Evolutionary conservation across 176 grass and related monocot species (phyloP).

Genomic region (Miscanthus lutarioriparius): DNA sequence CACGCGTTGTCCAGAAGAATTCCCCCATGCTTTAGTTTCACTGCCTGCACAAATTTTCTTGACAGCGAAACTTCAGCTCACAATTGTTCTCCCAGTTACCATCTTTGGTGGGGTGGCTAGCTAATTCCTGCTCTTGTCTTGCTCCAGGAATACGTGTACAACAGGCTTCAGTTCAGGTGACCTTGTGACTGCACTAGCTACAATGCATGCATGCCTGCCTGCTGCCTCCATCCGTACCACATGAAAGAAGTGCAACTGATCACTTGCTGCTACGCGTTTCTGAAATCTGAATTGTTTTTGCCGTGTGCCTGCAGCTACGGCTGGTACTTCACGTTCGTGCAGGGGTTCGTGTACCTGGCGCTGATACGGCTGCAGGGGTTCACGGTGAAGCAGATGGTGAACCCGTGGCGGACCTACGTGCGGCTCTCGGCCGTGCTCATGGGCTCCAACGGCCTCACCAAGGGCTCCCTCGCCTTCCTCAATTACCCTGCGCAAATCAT

Average conservation of each 20-base stretch:
- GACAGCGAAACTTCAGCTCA: background rate
- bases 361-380: slow-evolving; percentile 81
- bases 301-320: slow-evolving; percentile 51
- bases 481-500: slow-evolving; percentile 95
- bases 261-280: background rate
- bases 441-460: slow-evolving; percentile 91
- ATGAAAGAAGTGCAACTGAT: background rate
- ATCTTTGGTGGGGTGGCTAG: background rate
- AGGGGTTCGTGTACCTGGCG: slow-evolving; percentile 79
- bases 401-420: slow-evolving; percentile 86
- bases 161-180: slow-evolving; percentile 87
- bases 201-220: background rate
- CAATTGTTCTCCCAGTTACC: background rate
- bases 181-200: background rate
- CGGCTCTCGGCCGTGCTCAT: slow-evolving; percentile 80
- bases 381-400: slow-evolving; percentile 84
- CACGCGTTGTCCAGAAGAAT: background rate
- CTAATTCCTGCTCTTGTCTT: slow-evolving; percentile 5
- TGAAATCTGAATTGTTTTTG: background rate
- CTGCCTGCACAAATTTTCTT: background rate
- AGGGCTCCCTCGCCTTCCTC: slow-evolving; percentile 94
- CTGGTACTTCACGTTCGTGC: slow-evolving; percentile 98
- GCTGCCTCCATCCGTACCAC: background rate
- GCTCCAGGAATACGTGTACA: slow-evolving; percentile 91
- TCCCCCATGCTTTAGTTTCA: background rate